phyloP scores from a whole-genome alignment of 2,329 filamentous ascomycete species.

The Phaeosphaeriaceae sp. region DNA sequence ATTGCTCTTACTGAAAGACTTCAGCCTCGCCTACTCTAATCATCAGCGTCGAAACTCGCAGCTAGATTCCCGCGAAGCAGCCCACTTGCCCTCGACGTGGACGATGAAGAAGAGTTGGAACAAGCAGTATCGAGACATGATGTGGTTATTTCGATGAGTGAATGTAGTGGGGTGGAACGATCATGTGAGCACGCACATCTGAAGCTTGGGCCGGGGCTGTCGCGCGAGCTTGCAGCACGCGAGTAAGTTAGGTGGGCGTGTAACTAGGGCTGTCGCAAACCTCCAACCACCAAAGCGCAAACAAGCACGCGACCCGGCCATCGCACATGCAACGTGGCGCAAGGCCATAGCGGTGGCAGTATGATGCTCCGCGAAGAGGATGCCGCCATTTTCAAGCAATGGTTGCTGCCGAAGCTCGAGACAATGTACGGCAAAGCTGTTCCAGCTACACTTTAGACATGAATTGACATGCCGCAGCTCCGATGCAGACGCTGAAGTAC shows the following conservation, averaged over 20 bases:
- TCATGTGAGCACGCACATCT: constrained; percentile 28
- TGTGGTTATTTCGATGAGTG: constrained; percentile 5
- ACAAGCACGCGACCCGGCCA: constrained; percentile 2
- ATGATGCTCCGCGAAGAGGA: constrained; percentile 66
- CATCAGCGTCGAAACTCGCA: no score
- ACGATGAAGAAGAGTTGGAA: no score
- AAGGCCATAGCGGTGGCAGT: constrained; percentile 12
- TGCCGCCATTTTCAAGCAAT: constrained; percentile 70
- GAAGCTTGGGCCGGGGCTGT: constrained; percentile 5
- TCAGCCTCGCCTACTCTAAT: no score
- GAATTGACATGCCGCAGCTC: constrained; percentile 60
- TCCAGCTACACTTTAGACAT: background rate
- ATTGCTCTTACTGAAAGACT: no score
- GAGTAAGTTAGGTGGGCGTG: constrained; percentile 4
- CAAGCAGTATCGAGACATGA: no score
- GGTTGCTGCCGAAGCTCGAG: constrained; percentile 80
- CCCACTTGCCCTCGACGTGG: no score
- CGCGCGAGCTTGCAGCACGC: constrained; percentile 23
- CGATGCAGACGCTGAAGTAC: constrained; percentile 80
- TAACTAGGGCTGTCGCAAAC: background rate
- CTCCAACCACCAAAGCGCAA: background rate
- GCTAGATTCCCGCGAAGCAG: no score
- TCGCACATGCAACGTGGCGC: constrained; percentile 8
- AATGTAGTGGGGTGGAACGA: constrained; percentile 21
- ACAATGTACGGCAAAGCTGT: constrained; percentile 64